A percentile compares a stretch with the other conserved stretches of the same genome.
These are phyloP conservation scores for Quercus parvula DNA, from an alignment of 306 rosid genomes.

Conservation along the genomic window DNA sequence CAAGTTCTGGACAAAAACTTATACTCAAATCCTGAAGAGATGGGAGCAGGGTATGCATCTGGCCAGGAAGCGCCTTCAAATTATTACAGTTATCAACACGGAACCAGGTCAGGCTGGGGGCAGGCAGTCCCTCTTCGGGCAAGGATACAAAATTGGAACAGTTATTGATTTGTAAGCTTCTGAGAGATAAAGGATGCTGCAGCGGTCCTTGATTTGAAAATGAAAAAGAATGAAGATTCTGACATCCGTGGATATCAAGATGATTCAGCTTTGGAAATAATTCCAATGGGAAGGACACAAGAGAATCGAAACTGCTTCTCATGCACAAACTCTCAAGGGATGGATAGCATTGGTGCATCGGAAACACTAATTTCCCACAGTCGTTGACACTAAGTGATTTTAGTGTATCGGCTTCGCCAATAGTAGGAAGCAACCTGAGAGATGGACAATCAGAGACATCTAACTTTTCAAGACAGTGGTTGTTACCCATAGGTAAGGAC, in stretches of 20 bases:
- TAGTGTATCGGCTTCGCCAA: too few relatives aligned
- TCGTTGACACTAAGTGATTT: not conserved
- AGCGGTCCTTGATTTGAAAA: not conserved
- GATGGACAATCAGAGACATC: too few relatives aligned
- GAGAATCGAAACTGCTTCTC: not conserved
- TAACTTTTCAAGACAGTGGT: too few relatives aligned
- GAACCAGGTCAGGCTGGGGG: not conserved
- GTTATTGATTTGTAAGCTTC: not conserved
- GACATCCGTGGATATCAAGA: accelerated
- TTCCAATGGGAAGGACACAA: not conserved
- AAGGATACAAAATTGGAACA: conserved; percentile 22
- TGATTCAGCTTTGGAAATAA: not conserved
- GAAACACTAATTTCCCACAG: conserved; percentile 4
- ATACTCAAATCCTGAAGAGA: accelerated
- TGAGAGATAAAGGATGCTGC: not conserved
- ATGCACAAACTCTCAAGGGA: not conserved
- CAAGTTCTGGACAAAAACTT: not conserved
- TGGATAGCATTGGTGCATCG: not conserved
- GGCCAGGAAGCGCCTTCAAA: conserved; percentile 13
- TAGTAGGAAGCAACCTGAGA: too few relatives aligned
- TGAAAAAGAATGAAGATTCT: conserved; percentile 2
- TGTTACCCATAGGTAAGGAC: too few relatives aligned
- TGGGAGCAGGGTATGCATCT: conserved; percentile 19
- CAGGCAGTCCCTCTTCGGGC: conserved; percentile 2
- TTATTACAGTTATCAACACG: not conserved